These are phyloP conservation scores for Epichloe coenophiala DNA, from an alignment of 2,329 filamentous ascomycete genomes.

Conservation along the genomic window DNA sequence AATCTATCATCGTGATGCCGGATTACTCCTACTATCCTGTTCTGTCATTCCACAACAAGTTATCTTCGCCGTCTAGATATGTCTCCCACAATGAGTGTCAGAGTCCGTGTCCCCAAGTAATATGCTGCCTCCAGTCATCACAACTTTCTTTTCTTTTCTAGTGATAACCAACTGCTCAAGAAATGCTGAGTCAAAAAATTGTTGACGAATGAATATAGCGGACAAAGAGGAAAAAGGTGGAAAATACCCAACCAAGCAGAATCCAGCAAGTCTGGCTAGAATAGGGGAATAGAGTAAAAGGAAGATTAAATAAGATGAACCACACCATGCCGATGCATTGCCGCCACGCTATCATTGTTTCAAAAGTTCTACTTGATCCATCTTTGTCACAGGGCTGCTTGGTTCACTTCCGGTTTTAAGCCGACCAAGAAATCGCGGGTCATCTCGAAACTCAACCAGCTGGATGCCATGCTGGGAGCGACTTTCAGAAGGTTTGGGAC, in stretches of 20 bases:
- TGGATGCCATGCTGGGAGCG: slow-evolving; percentile 95
- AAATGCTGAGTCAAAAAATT: slow-evolving; percentile 4
- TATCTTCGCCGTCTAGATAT: background rate
- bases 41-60: background rate
- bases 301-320: background rate
- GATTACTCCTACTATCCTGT: background rate
- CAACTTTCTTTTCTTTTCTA: slow-evolving; percentile 3
- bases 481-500: slow-evolving; percentile 93
- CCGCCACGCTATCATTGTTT: background rate
- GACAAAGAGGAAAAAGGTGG: background rate
- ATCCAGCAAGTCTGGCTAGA: background rate
- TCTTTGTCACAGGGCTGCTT: slow-evolving; percentile 13
- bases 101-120: background rate
- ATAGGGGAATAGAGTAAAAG: background rate
- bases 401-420: slow-evolving; percentile 33
- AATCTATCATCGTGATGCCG: background rate
- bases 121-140: background rate
- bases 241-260: background rate
- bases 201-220: background rate
- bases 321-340: slow-evolving; percentile 1
- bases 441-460: slow-evolving; percentile 94
- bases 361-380: slow-evolving; percentile 5
- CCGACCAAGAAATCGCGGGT: slow-evolving; percentile 73
- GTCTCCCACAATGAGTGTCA: background rate
- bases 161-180: slow-evolving; percentile 4